Evolutionary conservation across 768 basidiomycete genomes (phyloP), one percentile per base, ranked within the genome.

Genomic region (Antrodiella citrinella): DNA sequence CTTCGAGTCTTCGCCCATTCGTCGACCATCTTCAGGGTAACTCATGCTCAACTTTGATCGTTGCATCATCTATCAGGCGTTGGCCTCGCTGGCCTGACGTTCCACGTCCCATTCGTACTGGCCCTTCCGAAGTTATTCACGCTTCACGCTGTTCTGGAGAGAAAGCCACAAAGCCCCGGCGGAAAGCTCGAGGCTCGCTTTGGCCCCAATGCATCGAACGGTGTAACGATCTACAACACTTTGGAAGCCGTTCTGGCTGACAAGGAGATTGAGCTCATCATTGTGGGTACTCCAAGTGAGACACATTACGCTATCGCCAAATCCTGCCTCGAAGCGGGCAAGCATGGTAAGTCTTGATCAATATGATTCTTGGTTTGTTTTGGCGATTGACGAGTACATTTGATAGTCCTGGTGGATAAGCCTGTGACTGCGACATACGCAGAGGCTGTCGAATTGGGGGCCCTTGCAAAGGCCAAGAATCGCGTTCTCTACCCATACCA

Each of bases 31-130:
- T 19, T 22, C 21, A 43, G 9, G 18, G 9, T 43, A 10, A 43
- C 41, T 10, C 15, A 38, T 18, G 21, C 15, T 43, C n/a, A 9
- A 43, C 19, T 22, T 43, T 9, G 19, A n/a, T n/a, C n/a, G n/a
- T n/a, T n/a, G n/a, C n/a, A n/a, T n/a, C n/a, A n/a, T n/a, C n/a
- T n/a, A n/a, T 5, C 41, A 43, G 57, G 62, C 20, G 81, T 86
- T 26, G 90, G 89, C 38, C 78, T 91, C 52, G 75, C 82, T 18
- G 84, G 84, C 26, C 68, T 84, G 38, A 85, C 84, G 2, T 91
- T 93, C 67, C 91, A 93, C 64, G 59, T 83, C 50, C 90, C 91
- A 0, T 86, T 91, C 64, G 68, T 93, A 50, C 76, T 84, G 49
- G 79, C 86, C 2, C 72, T 86, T 18, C 83, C 87, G 0, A 70